phyloP scores from a whole-genome alignment of 2,329 filamentous ascomycete species.

The Talaromyces sp. region DNA sequence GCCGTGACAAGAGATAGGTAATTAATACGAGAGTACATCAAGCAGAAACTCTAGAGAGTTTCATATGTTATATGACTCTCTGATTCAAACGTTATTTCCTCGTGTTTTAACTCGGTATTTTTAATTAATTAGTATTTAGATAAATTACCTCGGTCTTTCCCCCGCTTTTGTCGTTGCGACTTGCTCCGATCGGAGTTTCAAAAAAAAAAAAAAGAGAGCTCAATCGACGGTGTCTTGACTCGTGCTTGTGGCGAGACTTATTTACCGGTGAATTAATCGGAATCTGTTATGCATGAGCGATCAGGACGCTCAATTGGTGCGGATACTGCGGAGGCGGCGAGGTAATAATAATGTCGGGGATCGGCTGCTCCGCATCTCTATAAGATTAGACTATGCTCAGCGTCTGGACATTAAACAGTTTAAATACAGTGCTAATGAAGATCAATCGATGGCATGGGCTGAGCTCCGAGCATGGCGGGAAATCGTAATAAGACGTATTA shows the following conservation, averaged over 20 bases:
- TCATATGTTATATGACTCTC: not conserved
- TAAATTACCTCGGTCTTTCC: not conserved
- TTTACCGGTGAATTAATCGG: not conserved
- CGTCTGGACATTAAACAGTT: not conserved
- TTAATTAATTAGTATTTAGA: not conserved
- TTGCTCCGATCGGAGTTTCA: constrained; percentile 1
- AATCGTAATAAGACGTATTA: not conserved
- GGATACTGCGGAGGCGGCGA: not conserved
- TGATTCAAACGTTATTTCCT: not conserved
- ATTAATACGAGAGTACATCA: not conserved
- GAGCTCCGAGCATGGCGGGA: too few species aligned
- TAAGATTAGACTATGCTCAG: not conserved
- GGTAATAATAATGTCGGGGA: not conserved
- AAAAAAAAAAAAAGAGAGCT: not conserved
- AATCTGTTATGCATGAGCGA: not conserved
- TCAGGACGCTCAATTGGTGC: not conserved
- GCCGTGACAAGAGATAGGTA: not conserved
- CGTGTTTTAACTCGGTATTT: not conserved
- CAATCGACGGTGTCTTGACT: not conserved
- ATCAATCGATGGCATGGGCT: too few species aligned
- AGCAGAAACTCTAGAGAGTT: not conserved
- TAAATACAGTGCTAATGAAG: too few species aligned
- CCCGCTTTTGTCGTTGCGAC: not conserved
- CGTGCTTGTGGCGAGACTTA: not conserved
- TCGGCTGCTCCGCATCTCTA: not conserved